Conservation (phyloP, 2,329 filamentous ascomycete species). For the Aspergillus ochraceoroseus region DNA sequence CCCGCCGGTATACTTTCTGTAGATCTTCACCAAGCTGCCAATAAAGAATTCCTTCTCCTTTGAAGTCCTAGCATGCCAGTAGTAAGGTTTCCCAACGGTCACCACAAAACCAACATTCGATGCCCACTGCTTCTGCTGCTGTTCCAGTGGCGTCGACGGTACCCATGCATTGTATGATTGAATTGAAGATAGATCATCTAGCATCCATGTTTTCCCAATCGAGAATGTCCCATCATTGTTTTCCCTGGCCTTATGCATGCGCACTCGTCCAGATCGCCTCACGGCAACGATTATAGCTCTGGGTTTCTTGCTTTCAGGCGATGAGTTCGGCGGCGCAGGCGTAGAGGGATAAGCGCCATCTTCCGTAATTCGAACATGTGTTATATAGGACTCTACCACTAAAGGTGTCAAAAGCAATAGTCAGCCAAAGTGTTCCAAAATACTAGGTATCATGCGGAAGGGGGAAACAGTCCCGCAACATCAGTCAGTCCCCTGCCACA, state of each 20-base stretch:
- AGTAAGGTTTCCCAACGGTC: conserved; percentile 89
- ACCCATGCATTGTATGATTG: conserved; percentile 69
- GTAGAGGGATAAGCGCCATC: conserved; percentile 75
- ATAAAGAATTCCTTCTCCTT: conserved; percentile 99
- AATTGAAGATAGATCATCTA: conserved; percentile 80
- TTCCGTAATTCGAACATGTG: conserved; percentile 87
- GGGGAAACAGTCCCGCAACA: too few relatives aligned
- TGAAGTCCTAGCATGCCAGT: conserved; percentile 86
- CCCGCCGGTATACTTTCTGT: conserved; percentile 89
- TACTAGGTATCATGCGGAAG: not conserved
- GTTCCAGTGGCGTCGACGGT: conserved; percentile 56
- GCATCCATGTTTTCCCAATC: conserved; percentile 96
- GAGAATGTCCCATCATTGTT: conserved; percentile 92
- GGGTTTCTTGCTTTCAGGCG: conserved; percentile 72
- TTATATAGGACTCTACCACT: conserved; percentile 95
- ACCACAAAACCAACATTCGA: conserved; percentile 80
- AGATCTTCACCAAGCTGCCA: conserved; percentile 92
- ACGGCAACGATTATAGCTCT: conserved; percentile 92
- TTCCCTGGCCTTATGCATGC: conserved; percentile 95
- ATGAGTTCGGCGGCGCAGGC: conserved; percentile 76
- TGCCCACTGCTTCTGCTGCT: conserved; percentile 67
- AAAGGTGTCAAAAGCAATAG: conserved; percentile 7
- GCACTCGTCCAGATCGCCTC: conserved; percentile 82
- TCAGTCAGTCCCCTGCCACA: too few relatives aligned
- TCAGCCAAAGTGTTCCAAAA: conserved; percentile 17